A percentile compares a stretch with the other conserved stretches of the same genome.
phyloP scores from a whole-genome alignment of 2,329 filamentous ascomycete species.

The Pyrenophora tritici-repentis region DNA sequence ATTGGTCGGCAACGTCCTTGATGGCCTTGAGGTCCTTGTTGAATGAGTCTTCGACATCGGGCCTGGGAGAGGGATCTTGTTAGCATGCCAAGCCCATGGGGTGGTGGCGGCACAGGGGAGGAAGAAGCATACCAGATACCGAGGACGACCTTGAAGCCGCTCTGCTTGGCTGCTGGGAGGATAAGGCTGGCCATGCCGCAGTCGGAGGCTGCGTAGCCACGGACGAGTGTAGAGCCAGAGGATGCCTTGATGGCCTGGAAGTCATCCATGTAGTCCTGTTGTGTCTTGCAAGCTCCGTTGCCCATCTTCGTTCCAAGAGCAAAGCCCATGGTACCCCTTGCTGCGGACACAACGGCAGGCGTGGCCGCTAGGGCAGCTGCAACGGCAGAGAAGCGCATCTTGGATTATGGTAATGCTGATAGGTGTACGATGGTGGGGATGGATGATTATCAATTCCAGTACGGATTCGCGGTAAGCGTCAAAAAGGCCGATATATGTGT shows the following conservation, averaged over 20 bases:
- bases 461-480: background rate
- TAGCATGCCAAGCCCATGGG: background rate
- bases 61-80: slow-evolving; percentile 48
- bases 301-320: slow-evolving; percentile 68
- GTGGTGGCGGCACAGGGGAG: background rate
- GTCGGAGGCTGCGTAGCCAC: slow-evolving; percentile 69
- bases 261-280: slow-evolving; percentile 67
- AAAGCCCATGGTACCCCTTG: slow-evolving; percentile 64
- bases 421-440: background rate
- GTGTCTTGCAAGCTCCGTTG: slow-evolving; percentile 64
- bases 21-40: slow-evolving; percentile 64
- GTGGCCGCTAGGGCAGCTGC: slow-evolving; percentile 44
- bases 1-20: slow-evolving; percentile 53
- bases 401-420: slow-evolving; percentile 10
- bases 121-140: slow-evolving; percentile 65
- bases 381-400: slow-evolving; percentile 45
- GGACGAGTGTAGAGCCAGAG: slow-evolving; percentile 61
- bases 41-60: slow-evolving; percentile 67
- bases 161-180: slow-evolving; percentile 67
- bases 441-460: background rate
- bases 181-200: slow-evolving; percentile 68
- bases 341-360: slow-evolving; percentile 56
- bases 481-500: background rate
- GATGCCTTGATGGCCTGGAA: slow-evolving; percentile 63
- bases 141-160: slow-evolving; percentile 70